These are phyloP conservation scores for Suhomyces bokatorum DNA, from an alignment of 1,139 yeast species.

Conservation along the genomic window DNA sequence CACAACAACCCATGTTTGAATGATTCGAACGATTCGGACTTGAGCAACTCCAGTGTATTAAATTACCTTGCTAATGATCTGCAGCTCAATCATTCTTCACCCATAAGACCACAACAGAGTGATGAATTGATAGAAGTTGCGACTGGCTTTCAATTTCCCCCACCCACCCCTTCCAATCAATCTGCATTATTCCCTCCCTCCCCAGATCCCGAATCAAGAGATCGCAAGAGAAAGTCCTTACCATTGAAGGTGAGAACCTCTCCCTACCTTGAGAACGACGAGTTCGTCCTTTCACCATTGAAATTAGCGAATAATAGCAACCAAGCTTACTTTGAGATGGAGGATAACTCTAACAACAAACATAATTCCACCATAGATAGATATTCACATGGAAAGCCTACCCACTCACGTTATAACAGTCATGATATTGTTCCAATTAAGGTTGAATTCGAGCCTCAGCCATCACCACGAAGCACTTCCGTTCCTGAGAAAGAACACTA, in stretches of 20 bases:
- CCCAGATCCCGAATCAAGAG: constrained; percentile 33
- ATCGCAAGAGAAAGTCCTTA: constrained; percentile 35
- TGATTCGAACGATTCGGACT: constrained; percentile 12
- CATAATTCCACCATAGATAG: constrained; percentile 19
- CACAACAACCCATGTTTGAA: constrained; percentile 11
- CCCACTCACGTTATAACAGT: constrained; percentile 44
- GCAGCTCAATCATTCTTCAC: constrained; percentile 27
- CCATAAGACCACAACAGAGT: constrained; percentile 21
- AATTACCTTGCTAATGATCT: constrained; percentile 25
- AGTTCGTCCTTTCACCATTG: constrained; percentile 48
- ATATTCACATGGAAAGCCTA: constrained; percentile 34
- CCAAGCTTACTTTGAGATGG: constrained; percentile 22
- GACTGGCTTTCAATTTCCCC: constrained; percentile 30
- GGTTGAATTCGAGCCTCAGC: constrained; percentile 43
- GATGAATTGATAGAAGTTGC: constrained; percentile 26
- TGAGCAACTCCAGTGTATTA: constrained; percentile 22
- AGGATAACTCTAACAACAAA: constrained; percentile 9
- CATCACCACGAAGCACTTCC: constrained; percentile 29
- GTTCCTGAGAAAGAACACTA: constrained; percentile 28
- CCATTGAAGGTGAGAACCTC: constrained; percentile 32
- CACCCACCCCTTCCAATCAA: constrained; percentile 7
- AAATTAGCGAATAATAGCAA: constrained; percentile 31
- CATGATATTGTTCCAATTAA: constrained; percentile 48
- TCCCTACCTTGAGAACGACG: constrained; percentile 26
- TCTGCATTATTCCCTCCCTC: constrained; percentile 31